Conservation (phyloP, 306 rosid genomes). For the Dryas alaskensis region DNA sequence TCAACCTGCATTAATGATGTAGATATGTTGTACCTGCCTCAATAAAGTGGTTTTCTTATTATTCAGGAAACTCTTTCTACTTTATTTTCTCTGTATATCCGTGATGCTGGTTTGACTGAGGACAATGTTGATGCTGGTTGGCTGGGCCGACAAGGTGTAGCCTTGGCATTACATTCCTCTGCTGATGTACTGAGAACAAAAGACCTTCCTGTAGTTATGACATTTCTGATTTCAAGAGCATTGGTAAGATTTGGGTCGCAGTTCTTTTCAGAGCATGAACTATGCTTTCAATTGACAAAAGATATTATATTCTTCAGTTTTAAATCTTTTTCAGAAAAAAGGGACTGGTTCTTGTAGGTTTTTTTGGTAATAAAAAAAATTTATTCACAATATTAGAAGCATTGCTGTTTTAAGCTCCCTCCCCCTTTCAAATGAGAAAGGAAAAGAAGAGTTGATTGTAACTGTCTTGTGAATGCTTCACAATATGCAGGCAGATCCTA, state of each 20-base stretch:
- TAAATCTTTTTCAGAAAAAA: background rate
- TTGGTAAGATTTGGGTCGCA: constrained; percentile 46
- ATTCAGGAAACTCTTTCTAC: constrained; percentile 88
- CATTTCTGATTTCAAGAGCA: constrained; percentile 92
- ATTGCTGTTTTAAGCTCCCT: no score
- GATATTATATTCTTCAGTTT: background rate
- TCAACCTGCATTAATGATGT: background rate
- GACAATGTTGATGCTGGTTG: constrained; percentile 75
- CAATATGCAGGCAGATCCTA: constrained; percentile 86
- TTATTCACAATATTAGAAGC: no score
- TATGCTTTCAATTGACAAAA: background rate
- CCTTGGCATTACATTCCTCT: constrained; percentile 75
- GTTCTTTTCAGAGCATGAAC: background rate
- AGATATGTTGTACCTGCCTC: background rate
- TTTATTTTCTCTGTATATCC: constrained; percentile 77
- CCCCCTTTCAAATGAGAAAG: no score
- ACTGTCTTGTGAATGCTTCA: constrained; percentile 28
- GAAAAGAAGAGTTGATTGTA: background rate
- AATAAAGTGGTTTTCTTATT: background rate
- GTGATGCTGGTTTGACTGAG: constrained; percentile 60
- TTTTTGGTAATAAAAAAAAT: no score
- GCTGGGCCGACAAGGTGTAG: constrained; percentile 97
- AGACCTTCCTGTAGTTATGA: constrained; percentile 93
- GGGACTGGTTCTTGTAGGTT: no score
- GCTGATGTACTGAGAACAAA: constrained; percentile 93